Evolutionary conservation across 1,284 basidiomycete genomes (phyloP).

Genomic region (Sparassis latifolia): DNA sequence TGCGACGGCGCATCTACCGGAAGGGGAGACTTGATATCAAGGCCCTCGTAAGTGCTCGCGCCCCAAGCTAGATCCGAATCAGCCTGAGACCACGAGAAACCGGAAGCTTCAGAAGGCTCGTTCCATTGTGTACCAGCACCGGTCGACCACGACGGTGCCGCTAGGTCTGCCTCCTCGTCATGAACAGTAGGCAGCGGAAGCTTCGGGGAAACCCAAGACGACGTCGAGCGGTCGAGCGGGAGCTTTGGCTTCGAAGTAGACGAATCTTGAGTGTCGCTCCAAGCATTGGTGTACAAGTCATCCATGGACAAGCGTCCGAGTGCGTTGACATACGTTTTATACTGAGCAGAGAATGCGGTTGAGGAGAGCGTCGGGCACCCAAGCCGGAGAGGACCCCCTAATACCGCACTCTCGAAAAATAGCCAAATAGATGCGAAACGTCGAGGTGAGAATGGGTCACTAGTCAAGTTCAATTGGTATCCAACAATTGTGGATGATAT

Average conservation of each 20-base stretch:
- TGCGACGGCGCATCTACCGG: too few relatives aligned
- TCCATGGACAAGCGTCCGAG: slow-evolving; percentile 37
- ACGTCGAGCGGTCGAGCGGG: slow-evolving; percentile 10
- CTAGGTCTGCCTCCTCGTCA: slow-evolving; percentile 44
- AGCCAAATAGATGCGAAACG: too few relatives aligned
- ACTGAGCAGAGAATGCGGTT: too few relatives aligned
- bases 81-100: slow-evolving; percentile 23
- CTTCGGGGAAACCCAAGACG: slow-evolving; percentile 23
- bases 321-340: not conserved
- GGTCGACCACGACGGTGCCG: slow-evolving; percentile 46
- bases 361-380: too few relatives aligned
- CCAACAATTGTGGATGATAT: too few relatives aligned
- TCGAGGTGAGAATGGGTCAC: too few relatives aligned
- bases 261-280: slow-evolving; percentile 41
- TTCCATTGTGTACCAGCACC: slow-evolving; percentile 40
- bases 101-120: slow-evolving; percentile 33
- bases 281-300: slow-evolving; percentile 64
- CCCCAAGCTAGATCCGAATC: slow-evolving; percentile 24
- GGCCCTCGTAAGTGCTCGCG: slow-evolving; percentile 30
- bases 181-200: slow-evolving; percentile 15
- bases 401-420: too few relatives aligned
- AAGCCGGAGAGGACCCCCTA: too few relatives aligned
- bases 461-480: too few relatives aligned
- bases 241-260: slow-evolving; percentile 3
- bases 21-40: slow-evolving; percentile 6